Evolutionary conservation across 2,329 filamentous ascomycete genomes (phyloP).

Genomic region (Cordyceps militaris): DNA sequence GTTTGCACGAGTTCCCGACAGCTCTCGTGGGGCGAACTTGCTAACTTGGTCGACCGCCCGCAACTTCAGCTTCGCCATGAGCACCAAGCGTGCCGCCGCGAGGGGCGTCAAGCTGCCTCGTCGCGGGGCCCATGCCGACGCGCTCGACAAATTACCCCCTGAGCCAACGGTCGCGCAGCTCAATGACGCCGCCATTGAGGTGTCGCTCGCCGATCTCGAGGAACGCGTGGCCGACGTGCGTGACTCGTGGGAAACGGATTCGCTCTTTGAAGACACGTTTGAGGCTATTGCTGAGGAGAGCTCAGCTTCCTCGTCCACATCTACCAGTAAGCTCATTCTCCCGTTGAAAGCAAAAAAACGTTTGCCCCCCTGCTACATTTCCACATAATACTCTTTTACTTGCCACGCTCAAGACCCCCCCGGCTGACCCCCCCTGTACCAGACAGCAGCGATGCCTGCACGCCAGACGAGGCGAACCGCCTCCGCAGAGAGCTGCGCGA

Average conservation of each 20-base stretch:
- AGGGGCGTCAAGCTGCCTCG: slow-evolving; percentile 27
- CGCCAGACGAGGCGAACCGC: slow-evolving; percentile 59
- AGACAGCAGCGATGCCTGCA: slow-evolving; percentile 47
- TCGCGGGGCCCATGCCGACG: slow-evolving; percentile 29
- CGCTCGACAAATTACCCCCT: slow-evolving; percentile 28
- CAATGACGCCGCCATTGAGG: slow-evolving; percentile 29
- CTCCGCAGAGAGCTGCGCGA: slow-evolving; percentile 66
- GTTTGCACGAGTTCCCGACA: background rate
- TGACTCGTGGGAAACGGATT: slow-evolving; percentile 57
- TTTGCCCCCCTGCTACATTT: background rate
- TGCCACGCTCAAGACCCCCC: background rate
- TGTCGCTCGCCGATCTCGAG: slow-evolving; percentile 39
- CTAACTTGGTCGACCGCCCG: background rate
- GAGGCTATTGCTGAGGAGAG: slow-evolving; percentile 50
- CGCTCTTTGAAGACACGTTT: slow-evolving; percentile 55
- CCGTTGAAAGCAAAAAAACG: background rate
- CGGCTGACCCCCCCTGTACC: slow-evolving; percentile 19
- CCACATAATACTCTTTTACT: slow-evolving; percentile 6
- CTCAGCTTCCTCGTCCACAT: slow-evolving; percentile 29
- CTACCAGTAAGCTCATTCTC: slow-evolving; percentile 36
- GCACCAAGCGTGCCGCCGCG: slow-evolving; percentile 23
- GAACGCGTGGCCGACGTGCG: slow-evolving; percentile 44
- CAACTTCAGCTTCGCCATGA: slow-evolving; percentile 19
- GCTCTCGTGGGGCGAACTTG: background rate
- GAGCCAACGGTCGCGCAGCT: slow-evolving; percentile 30